phyloP scores from a whole-genome alignment of 2,329 filamentous ascomycete species.

The Xylariaceae sp. region DNA sequence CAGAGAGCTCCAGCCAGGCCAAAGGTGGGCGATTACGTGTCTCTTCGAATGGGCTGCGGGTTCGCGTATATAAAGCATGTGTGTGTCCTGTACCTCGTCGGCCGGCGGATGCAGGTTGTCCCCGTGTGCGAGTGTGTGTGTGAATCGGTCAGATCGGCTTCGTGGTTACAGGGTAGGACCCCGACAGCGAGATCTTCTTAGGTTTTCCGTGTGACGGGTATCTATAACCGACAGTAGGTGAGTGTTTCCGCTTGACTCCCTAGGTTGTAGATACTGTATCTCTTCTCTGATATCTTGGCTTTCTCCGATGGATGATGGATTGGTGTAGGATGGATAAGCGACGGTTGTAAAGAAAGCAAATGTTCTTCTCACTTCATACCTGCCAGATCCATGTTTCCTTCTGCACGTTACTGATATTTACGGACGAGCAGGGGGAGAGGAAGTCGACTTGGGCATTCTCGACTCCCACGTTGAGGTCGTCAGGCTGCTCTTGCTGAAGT shows the following conservation, averaged over 20 bases:
- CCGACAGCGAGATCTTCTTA: background rate
- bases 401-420: background rate
- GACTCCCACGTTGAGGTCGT: background rate
- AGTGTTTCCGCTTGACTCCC: background rate
- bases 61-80: constrained; percentile 6
- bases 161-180: background rate
- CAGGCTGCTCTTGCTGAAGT: background rate
- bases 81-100: background rate
- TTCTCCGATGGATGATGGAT: background rate
- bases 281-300: background rate
- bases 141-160: constrained; percentile 2
- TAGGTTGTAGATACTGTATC: background rate
- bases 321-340: background rate
- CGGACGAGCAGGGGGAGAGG: background rate
- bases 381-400: background rate
- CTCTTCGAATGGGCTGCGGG: background rate
- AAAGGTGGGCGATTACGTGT: constrained; percentile 6
- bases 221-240: background rate
- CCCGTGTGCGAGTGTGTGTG: background rate
- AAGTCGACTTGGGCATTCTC: background rate
- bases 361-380: background rate
- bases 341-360: background rate
- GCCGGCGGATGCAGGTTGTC: background rate
- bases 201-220: background rate
- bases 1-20: background rate